Evolutionary conservation across 495 filamentous ascomycete species (phyloP).

Genomic region (Hypoxylon lienhwacheense): DNA sequence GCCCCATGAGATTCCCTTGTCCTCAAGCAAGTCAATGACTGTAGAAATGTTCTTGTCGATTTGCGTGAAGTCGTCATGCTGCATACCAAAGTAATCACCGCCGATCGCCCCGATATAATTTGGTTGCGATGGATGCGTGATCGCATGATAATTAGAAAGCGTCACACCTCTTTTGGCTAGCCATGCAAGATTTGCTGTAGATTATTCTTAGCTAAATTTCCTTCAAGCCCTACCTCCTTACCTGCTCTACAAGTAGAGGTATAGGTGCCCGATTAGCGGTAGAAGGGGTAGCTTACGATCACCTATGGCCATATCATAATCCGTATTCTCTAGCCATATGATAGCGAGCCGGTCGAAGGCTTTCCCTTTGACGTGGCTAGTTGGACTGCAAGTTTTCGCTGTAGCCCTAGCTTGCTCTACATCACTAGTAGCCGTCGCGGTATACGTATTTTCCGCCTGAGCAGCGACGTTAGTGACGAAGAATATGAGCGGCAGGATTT

Average conservation of each 20-base stretch:
- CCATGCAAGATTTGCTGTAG: constrained; percentile 44
- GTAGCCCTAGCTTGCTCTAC: constrained; percentile 42
- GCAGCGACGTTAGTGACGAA: constrained; percentile 26
- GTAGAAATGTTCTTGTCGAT: constrained; percentile 66
- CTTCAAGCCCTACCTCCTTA: neutral
- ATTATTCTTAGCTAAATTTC: constrained; percentile 2
- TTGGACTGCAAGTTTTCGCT: constrained; percentile 51
- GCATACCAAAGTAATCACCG: constrained; percentile 70
- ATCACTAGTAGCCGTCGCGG: constrained; percentile 35
- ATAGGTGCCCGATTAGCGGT: neutral
- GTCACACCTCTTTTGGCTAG: constrained; percentile 65
- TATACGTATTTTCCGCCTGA: constrained; percentile 34
- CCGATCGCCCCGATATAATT: constrained; percentile 68
- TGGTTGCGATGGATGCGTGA: constrained; percentile 69
- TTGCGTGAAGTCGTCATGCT: constrained; percentile 61
- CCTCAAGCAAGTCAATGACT: constrained; percentile 69
- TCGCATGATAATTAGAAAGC: constrained; percentile 64
- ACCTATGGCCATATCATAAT: constrained; percentile 50
- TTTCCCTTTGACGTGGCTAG: constrained; percentile 62
- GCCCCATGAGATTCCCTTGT: constrained; percentile 67
- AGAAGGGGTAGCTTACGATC: constrained; percentile 34
- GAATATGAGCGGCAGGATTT: constrained; percentile 17
- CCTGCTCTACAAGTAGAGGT: neutral
- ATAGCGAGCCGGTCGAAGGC: constrained; percentile 67
- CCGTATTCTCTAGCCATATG: constrained; percentile 76